Evolutionary conservation across 2,329 filamentous ascomycete species (phyloP).

Genomic region (Sphaerulina vaccinii): DNA sequence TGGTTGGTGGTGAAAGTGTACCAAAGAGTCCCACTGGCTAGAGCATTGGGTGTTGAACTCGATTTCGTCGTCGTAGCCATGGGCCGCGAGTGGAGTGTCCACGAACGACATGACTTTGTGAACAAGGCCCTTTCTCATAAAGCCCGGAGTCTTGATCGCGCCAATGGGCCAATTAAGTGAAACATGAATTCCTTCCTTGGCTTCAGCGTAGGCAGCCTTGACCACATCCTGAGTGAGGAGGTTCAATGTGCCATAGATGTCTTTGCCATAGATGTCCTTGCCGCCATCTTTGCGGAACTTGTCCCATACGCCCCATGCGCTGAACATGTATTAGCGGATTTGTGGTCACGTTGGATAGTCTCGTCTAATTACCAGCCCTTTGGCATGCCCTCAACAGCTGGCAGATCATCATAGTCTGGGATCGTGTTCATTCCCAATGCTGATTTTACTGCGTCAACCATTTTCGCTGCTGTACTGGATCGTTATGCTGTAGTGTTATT

Average conservation of each 20-base stretch:
- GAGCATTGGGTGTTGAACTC: constrained; percentile 49
- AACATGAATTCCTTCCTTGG: constrained; percentile 43
- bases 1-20: constrained; percentile 42
- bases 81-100: constrained; percentile 38
- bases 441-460: constrained; percentile 12
- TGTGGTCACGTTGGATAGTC: neutral
- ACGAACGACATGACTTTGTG: constrained; percentile 39
- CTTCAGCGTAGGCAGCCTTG: constrained; percentile 43
- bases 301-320: constrained; percentile 48
- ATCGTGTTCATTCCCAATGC: constrained; percentile 27
- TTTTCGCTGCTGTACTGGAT: neutral
- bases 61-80: constrained; percentile 48
- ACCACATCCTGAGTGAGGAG: constrained; percentile 47
- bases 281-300: constrained; percentile 38
- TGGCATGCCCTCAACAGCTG: constrained; percentile 43
- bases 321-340: constrained; percentile 25
- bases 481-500: constrained; percentile 1
- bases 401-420: constrained; percentile 45
- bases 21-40: constrained; percentile 49
- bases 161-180: constrained; percentile 43
- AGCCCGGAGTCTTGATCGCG: constrained; percentile 40
- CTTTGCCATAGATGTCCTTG: constrained; percentile 44
- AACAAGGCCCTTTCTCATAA: constrained; percentile 36
- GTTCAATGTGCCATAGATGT: constrained; percentile 48
- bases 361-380: constrained; percentile 34